A percentile compares a stretch with the other conserved stretches of the same genome.
phyloP scores from a whole-genome alignment of 1,284 basidiomycete genomes.

The Pholiota adiposa region DNA sequence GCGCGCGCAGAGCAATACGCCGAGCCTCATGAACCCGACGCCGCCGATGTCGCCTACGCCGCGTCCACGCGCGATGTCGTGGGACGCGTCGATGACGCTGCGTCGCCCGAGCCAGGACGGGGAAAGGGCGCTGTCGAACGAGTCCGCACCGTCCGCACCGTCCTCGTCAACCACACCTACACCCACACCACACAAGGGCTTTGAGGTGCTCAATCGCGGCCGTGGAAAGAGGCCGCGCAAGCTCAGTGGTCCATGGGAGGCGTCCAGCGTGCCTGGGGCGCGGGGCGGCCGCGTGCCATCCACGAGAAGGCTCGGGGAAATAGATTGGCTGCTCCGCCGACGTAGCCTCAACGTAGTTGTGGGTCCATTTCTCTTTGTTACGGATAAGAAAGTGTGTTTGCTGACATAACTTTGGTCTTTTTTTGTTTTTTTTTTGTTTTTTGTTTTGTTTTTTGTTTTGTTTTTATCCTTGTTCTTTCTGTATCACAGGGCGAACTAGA shows the following conservation, averaged over 20 bases:
- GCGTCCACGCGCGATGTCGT: constrained; percentile 52
- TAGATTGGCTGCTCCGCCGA: constrained; percentile 76
- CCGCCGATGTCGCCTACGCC: constrained; percentile 45
- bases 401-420: constrained; percentile 3
- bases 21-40: constrained; percentile 43
- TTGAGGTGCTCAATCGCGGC: constrained; percentile 77
- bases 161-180: too few relatives aligned
- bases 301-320: constrained; percentile 61
- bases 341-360: constrained; percentile 72
- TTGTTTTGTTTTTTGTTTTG: background rate
- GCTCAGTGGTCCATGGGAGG: constrained; percentile 50
- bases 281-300: constrained; percentile 32
- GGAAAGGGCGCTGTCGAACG: constrained; percentile 52
- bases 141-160: constrained; percentile 8
- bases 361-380: constrained; percentile 34
- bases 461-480: background rate
- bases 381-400: constrained; percentile 7
- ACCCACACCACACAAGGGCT: constrained; percentile 48
- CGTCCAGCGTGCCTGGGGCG: constrained; percentile 35
- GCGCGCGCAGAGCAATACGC: constrained; percentile 31
- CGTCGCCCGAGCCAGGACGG: constrained; percentile 49
- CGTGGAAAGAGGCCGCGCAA: constrained; percentile 56
- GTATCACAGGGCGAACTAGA: constrained; percentile 67
- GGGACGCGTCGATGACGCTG: constrained; percentile 54
- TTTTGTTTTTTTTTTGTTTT: background rate